A percentile compares a stretch with the other conserved stretches of the same genome.
phyloP scores from a whole-genome alignment of 352 stramenopile genomes.

The Phytophthora pisi region DNA sequence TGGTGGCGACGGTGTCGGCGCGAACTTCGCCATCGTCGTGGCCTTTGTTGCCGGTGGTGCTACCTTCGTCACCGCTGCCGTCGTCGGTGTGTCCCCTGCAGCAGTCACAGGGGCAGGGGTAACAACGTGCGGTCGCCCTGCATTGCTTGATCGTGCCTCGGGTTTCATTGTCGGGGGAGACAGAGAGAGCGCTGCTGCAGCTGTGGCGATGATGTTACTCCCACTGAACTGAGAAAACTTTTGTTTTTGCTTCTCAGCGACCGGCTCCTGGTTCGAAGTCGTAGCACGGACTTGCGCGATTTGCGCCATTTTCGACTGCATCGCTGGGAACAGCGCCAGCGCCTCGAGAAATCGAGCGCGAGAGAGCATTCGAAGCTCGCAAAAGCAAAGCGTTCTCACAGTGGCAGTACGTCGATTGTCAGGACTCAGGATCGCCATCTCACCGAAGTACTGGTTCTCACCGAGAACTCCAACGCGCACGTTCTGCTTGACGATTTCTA shows the following conservation, averaged over 20 bases:
- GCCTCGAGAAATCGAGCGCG: constrained; percentile 65
- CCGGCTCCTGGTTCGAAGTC: constrained; percentile 11
- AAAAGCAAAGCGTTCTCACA: constrained; percentile 75
- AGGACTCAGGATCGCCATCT: constrained; percentile 75
- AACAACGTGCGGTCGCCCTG: constrained; percentile 2
- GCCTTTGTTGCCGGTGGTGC: not conserved
- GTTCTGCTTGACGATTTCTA: constrained; percentile 50
- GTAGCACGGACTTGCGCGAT: constrained; percentile 43
- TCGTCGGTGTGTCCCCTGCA: constrained; percentile 1
- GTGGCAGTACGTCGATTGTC: constrained; percentile 65
- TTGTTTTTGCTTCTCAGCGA: constrained; percentile 29
- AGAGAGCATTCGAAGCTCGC: constrained; percentile 67
- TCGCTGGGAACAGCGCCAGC: constrained; percentile 49
- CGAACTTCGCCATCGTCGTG: not conserved
- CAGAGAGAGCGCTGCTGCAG: constrained; percentile 20
- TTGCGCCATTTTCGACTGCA: constrained; percentile 68
- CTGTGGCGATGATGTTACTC: constrained; percentile 15
- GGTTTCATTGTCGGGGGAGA: constrained; percentile 13
- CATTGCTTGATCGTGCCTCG: constrained; percentile 2
- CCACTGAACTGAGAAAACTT: constrained; percentile 21
- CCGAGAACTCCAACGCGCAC: constrained; percentile 62
- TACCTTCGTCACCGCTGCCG: not conserved
- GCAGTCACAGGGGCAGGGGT: not conserved
- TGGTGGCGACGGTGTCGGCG: not conserved
- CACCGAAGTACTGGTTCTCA: constrained; percentile 81